phyloP scores from a whole-genome alignment of 1,139 yeast species.

The Suhomyces anneliseae region DNA sequence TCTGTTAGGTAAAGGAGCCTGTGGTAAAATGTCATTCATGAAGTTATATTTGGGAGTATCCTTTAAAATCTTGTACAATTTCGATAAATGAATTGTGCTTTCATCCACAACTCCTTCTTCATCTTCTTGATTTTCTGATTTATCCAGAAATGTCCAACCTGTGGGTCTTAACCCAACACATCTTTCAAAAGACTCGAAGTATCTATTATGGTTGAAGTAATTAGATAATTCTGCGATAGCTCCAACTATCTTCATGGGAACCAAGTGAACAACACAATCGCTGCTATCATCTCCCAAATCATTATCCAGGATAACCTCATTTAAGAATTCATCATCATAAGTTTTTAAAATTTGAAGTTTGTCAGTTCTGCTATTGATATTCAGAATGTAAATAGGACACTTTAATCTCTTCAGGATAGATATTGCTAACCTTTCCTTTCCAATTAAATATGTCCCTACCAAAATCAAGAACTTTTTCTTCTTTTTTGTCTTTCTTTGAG shows the following conservation, averaged over 20 bases:
- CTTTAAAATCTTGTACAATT: conserved; percentile 18
- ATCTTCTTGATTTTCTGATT: conserved; percentile 3
- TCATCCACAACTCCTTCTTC: conserved; percentile 9
- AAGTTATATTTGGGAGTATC: conserved; percentile 26
- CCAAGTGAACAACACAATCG: conserved; percentile 68
- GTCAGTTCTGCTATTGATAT: conserved; percentile 49
- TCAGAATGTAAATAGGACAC: conserved; percentile 52
- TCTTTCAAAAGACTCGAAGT: conserved; percentile 49
- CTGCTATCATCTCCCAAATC: conserved; percentile 35
- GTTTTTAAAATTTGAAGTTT: conserved; percentile 43
- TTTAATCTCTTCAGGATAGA: conserved; percentile 56
- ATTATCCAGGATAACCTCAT: conserved; percentile 30
- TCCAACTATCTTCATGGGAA: conserved; percentile 56
- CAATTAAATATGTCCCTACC: conserved; percentile 90
- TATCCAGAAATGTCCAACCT: conserved; percentile 69
- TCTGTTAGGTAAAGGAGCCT: conserved; percentile 22
- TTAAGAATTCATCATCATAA: conserved; percentile 34
- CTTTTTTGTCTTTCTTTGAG: conserved; percentile 14
- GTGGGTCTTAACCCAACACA: conserved; percentile 75
- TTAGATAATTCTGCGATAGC: conserved; percentile 37
- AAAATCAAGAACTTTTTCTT: conserved; percentile 55
- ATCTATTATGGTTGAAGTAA: conserved; percentile 53
- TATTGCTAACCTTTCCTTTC: conserved; percentile 83
- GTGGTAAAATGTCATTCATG: conserved; percentile 33
- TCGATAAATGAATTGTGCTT: conserved; percentile 1